Conservation (phyloP, 2,329 filamentous ascomycete genomes). For the Aspergillus sojae region DNA sequence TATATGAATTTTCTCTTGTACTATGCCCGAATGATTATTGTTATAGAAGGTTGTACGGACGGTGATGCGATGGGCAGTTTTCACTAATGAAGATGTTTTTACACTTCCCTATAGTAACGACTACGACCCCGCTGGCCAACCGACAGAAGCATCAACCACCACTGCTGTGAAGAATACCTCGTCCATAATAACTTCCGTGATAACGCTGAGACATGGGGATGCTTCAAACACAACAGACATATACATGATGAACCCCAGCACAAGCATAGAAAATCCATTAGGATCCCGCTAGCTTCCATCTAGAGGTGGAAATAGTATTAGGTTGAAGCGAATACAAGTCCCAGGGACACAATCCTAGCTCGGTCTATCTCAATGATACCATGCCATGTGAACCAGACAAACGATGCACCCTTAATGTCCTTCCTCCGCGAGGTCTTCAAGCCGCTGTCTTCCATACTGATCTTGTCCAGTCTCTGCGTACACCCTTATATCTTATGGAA, state of each 20-base stretch:
- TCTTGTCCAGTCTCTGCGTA: no score
- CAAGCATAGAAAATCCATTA: not conserved
- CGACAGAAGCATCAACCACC: not conserved
- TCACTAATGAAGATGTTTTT: not conserved
- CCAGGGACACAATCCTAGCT: not conserved
- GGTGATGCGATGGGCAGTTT: no score
- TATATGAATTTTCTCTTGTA: rapidly evolving
- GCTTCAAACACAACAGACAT: not conserved
- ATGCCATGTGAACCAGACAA: not conserved
- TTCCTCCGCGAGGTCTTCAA: no score
- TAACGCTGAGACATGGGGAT: not conserved
- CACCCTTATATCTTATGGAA: no score
- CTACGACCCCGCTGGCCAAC: not conserved
- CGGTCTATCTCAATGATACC: not conserved
- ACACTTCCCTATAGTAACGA: not conserved
- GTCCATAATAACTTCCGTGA: not conserved
- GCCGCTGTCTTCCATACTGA: no score
- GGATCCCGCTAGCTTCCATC: not conserved
- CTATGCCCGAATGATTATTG: not conserved
- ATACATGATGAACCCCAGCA: not conserved
- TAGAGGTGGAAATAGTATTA: not conserved
- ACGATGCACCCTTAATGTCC: not conserved
- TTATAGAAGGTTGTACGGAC: not conserved
- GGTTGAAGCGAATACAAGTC: not conserved
- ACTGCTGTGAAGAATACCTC: not conserved